A percentile compares a stretch with the other conserved stretches of the same genome.
Evolutionary conservation across 805 yeast species (phyloP).

Genomic region (Wickerhamomyces xylosicus): DNA sequence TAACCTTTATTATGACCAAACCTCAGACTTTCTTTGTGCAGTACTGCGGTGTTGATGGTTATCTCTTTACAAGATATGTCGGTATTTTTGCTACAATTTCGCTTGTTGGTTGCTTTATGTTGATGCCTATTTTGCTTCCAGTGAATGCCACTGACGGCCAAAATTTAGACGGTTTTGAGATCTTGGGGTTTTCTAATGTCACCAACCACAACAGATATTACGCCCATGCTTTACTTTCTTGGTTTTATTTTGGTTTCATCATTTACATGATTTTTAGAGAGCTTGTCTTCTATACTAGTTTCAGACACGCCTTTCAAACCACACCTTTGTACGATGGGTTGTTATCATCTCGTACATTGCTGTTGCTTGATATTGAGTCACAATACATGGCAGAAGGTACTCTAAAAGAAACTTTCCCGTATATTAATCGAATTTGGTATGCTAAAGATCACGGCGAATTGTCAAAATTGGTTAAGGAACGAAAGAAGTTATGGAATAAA

Average conservation of each 20-base stretch:
- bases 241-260: conserved; percentile 62
- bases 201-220: conserved; percentile 51
- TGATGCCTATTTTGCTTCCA: conserved; percentile 53
- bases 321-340: conserved; percentile 65
- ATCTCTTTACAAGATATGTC: conserved; percentile 59
- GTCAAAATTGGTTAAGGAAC: conserved; percentile 45
- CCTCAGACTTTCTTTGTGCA: conserved; percentile 58
- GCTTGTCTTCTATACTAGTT: conserved; percentile 56
- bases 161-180: conserved; percentile 45
- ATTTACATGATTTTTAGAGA: conserved; percentile 65
- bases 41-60: conserved; percentile 68
- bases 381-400: conserved; percentile 35
- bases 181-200: conserved; percentile 55
- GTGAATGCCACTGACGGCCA: conserved; percentile 66
- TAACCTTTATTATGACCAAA: conserved; percentile 35
- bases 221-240: conserved; percentile 69
- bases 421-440: conserved; percentile 46
- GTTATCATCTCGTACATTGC: conserved; percentile 59
- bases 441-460: conserved; percentile 56
- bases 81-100: conserved; percentile 33
- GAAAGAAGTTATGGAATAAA: conserved; percentile 48
- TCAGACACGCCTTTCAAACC: conserved; percentile 65
- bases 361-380: conserved; percentile 53
- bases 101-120: conserved; percentile 10
- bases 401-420: conserved; percentile 52